Percentiles rank a stretch among this genome's conserved stretches.
Evolutionary conservation across 2,329 filamentous ascomycete species (phyloP).

Genomic region (Daldinia eschscholtzii): DNA sequence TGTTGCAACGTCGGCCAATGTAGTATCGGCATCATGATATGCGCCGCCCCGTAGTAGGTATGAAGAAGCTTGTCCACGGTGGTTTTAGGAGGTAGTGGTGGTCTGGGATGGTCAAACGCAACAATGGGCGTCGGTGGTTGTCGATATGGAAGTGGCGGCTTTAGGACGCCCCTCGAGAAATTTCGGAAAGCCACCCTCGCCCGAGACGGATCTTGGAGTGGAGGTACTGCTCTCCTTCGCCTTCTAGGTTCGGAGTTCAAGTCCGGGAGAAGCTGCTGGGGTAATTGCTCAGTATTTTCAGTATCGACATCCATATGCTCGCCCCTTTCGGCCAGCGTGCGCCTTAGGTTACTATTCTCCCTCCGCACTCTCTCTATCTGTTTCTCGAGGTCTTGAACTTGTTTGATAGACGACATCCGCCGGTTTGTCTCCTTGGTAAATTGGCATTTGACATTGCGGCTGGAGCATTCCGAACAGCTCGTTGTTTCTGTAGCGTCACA

Average conservation of each 20-base stretch:
- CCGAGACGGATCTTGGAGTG: slow-evolving; percentile 74
- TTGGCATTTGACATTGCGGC: slow-evolving; percentile 95
- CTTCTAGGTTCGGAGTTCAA: slow-evolving; percentile 75
- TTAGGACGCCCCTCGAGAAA: slow-evolving; percentile 83
- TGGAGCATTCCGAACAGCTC: slow-evolving; percentile 97
- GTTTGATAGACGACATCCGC: slow-evolving; percentile 99
- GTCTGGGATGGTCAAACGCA: slow-evolving; percentile 66
- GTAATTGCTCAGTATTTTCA: slow-evolving; percentile 62
- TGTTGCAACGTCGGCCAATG: slow-evolving; percentile 88
- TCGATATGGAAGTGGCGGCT: slow-evolving; percentile 77
- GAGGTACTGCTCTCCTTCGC: slow-evolving; percentile 69
- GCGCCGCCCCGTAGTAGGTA: slow-evolving; percentile 81
- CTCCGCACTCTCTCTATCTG: slow-evolving; percentile 84
- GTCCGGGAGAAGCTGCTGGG: slow-evolving; percentile 71
- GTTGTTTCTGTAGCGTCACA: slow-evolving; percentile 97
- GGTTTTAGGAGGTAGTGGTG: slow-evolving; percentile 77
- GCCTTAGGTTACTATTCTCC: slow-evolving; percentile 80
- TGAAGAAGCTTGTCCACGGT: slow-evolving; percentile 79
- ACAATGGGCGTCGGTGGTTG: slow-evolving; percentile 57
- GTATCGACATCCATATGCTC: slow-evolving; percentile 64
- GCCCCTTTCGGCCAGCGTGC: slow-evolving; percentile 68
- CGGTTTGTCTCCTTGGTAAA: slow-evolving; percentile 99
- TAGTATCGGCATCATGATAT: slow-evolving; percentile 85
- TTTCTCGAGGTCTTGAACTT: slow-evolving; percentile 96
- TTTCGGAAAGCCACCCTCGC: slow-evolving; percentile 79